phyloP scores from a whole-genome alignment of 106 monocot species.

The Allium fistulosum region DNA sequence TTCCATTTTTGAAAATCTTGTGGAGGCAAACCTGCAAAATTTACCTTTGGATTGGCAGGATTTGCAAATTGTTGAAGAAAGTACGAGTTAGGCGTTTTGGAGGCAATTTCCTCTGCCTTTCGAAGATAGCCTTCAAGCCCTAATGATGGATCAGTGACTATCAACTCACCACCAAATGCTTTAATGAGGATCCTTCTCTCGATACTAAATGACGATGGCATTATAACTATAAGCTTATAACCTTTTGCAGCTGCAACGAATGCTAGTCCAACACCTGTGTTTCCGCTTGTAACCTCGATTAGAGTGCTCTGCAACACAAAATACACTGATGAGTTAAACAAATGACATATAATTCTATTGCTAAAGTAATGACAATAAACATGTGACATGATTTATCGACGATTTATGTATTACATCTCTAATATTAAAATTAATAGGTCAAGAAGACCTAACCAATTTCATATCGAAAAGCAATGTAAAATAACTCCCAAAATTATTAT shows the following conservation, averaged over 20 bases:
- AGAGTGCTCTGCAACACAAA: conserved; percentile 34
- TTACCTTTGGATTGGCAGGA: conserved; percentile 57
- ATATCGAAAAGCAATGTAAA: no score
- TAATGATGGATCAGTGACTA: conserved; percentile 61
- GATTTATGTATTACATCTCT: no score
- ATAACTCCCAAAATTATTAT: no score
- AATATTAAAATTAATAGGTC: no score
- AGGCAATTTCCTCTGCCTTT: conserved; percentile 67
- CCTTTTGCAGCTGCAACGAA: conserved; percentile 75
- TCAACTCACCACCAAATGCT: conserved; percentile 73
- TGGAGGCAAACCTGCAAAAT: no score
- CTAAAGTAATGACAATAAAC: no score
- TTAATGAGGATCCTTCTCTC: conserved; percentile 73
- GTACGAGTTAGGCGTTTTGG: conserved; percentile 62
- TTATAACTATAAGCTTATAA: conserved; percentile 57
- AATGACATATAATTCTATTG: no score
- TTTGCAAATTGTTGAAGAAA: conserved; percentile 85
- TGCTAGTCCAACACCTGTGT: conserved; percentile 64
- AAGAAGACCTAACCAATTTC: no score
- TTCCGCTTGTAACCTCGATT: conserved; percentile 70
- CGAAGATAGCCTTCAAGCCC: conserved; percentile 73
- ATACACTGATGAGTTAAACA: no score
- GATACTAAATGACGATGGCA: conserved; percentile 71
- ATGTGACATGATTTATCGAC: no score
- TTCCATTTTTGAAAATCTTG: no score